A percentile compares a stretch with the other conserved stretches of the same genome.
These are phyloP conservation scores for Didymella sp. DNA, from an alignment of 2,329 filamentous ascomycete genomes.

Conservation along the genomic window DNA sequence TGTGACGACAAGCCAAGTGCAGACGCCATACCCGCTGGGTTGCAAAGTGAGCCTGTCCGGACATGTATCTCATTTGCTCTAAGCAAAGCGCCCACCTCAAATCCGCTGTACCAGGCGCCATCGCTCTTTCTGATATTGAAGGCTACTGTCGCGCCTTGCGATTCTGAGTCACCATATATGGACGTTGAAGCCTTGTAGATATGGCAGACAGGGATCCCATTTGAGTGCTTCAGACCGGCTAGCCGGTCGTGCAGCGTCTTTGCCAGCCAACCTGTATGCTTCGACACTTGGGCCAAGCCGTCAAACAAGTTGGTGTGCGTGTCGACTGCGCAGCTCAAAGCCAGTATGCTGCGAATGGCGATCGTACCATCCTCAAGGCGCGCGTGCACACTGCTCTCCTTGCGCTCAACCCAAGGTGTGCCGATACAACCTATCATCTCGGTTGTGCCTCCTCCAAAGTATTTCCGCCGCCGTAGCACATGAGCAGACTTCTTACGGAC, in stretches of 20 bases:
- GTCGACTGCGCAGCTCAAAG: constrained; percentile 65
- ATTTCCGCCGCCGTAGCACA: constrained; percentile 61
- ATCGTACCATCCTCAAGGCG: constrained; percentile 71
- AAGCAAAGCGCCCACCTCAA: constrained; percentile 65
- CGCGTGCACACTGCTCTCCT: constrained; percentile 62
- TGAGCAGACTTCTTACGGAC: constrained; percentile 73
- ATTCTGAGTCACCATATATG: constrained; percentile 59
- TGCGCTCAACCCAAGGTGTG: constrained; percentile 63
- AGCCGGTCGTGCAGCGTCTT: constrained; percentile 60
- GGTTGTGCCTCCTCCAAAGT: constrained; percentile 71
- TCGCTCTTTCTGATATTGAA: constrained; percentile 66
- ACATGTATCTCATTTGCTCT: constrained; percentile 65
- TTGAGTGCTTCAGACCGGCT: constrained; percentile 57
- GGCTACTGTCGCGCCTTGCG: constrained; percentile 68
- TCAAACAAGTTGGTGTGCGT: constrained; percentile 64
- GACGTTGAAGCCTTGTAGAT: constrained; percentile 63
- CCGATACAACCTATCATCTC: constrained; percentile 64
- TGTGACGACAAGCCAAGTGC: constrained; percentile 59
- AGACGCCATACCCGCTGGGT: constrained; percentile 59
- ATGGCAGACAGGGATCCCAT: constrained; percentile 60
- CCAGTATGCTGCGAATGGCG: constrained; percentile 70
- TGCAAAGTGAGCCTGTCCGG: constrained; percentile 65
- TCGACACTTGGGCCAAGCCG: constrained; percentile 65
- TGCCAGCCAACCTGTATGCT: constrained; percentile 63
- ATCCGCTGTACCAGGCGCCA: constrained; percentile 63